Evolutionary conservation across 2,329 filamentous ascomycete species (phyloP), one percentile per base, ranked within the genome.

Genomic region (Venturia oleaginea): DNA sequence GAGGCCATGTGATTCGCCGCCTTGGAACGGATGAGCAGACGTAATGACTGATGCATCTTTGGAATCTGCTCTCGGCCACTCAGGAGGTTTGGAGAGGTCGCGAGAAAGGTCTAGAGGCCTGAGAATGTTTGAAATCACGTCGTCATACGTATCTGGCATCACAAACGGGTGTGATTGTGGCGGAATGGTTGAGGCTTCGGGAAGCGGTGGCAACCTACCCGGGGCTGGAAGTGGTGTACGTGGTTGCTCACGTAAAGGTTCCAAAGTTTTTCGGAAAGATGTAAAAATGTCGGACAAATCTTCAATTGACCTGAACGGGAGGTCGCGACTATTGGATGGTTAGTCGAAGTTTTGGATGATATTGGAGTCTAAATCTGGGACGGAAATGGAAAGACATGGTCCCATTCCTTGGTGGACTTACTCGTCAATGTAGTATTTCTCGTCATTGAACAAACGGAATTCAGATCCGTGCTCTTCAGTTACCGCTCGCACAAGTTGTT

Each of bases 391-490:
- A 32, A 22, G 51, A 8, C 22, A 15, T 30, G 24, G 46, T 22
- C 22, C 60, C 60, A 59, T 27, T 48, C 34, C 54, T 27, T 19
- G 30, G 61, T 34, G 59, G 27, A 66, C 88, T 75, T 77, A 92
- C 90, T 92, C 88, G 70, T 92, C 87, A 61, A 92, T 80, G 66
- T 86, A 86, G 69, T 90, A 92, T 72, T 92, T 93, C 73, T 92
- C 89, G 69, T 93, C 89, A 0, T 75, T 74, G 84, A 86, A 92
- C 0, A 86, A 65, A 71, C 83, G 83, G 72, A 91, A 90, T 1
- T 84, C 79, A 4, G 86, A 77, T 0, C 78, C 79, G 3, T 80
- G 75, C 15, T 80, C 72, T 27, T 81, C 74, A 64, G 88, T 86
- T 0, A 84, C 71, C 0, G 76, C 71, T 34, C 79, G 78, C 1